phyloP scores from a whole-genome alignment of 2,329 filamentous ascomycete genomes.

The Talaromyces sp. region DNA sequence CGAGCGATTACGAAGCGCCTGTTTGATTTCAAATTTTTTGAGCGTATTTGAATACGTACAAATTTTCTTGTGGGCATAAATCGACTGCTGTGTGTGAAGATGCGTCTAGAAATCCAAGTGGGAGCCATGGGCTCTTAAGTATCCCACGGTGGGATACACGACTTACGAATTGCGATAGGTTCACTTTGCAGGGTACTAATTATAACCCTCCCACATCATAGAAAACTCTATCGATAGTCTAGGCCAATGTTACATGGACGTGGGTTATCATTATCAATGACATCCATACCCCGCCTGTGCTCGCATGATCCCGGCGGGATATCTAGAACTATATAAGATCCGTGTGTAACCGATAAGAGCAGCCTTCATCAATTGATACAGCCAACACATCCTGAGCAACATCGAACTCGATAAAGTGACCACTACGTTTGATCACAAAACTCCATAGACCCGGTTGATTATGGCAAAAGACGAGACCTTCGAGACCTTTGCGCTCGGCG shows the following conservation, averaged over 20 bases:
- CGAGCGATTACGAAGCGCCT: background rate
- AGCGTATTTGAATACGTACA: background rate
- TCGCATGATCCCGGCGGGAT: background rate
- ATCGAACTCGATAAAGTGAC: background rate
- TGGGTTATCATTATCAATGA: background rate
- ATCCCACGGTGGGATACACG: background rate
- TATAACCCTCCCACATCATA: background rate
- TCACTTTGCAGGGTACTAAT: background rate
- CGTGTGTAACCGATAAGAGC: background rate
- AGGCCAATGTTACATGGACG: background rate
- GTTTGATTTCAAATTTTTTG: background rate
- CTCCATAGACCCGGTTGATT: background rate
- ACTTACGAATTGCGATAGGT: background rate
- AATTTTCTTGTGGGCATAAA: background rate
- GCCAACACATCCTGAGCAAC: background rate
- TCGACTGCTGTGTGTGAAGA: too few relatives aligned
- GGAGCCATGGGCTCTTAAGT: background rate
- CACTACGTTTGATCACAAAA: background rate
- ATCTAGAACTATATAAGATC: background rate
- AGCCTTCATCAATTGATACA: background rate
- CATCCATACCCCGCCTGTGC: background rate
- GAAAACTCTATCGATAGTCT: background rate
- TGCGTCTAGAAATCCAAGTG: background rate
- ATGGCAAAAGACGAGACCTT: slow-evolving; percentile 1
- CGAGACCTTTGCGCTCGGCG: slow-evolving; percentile 55